Percentiles rank a stretch among this genome's conserved stretches.
phyloP scores from a whole-genome alignment of 2,329 filamentous ascomycete species.

The Decorospora gaudefroyi region DNA sequence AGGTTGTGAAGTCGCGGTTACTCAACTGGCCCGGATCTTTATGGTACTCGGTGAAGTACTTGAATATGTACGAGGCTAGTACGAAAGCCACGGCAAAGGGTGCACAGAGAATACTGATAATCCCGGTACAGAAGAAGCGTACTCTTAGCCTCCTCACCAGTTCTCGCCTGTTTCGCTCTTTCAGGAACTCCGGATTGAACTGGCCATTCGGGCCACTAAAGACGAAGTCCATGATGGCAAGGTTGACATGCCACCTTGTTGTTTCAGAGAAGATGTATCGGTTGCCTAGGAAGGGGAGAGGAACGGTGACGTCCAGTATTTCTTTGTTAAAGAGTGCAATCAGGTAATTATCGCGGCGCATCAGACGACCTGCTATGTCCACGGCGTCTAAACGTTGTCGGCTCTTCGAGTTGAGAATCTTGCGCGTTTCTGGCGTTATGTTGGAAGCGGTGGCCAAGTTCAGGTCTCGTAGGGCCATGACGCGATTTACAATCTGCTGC shows the following conservation, averaged over 20 bases:
- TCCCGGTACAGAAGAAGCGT: conserved; percentile 79
- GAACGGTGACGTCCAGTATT: conserved; percentile 81
- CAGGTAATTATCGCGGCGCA: conserved; percentile 95
- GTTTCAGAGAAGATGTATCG: conserved; percentile 86
- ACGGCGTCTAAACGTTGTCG: conserved; percentile 95
- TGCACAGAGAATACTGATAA: conserved; percentile 84
- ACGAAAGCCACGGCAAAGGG: conserved; percentile 88
- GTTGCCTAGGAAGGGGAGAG: conserved; percentile 78
- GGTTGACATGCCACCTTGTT: conserved; percentile 88
- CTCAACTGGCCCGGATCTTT: conserved; percentile 87
- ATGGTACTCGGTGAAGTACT: conserved; percentile 96
- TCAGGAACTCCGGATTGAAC: conserved; percentile 82
- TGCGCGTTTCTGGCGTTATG: conserved; percentile 62
- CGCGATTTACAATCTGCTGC: conserved; percentile 84
- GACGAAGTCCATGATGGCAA: conserved; percentile 89
- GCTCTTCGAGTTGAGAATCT: conserved; percentile 76
- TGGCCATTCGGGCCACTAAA: conserved; percentile 84
- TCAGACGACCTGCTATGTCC: conserved; percentile 93
- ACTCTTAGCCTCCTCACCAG: conserved; percentile 77
- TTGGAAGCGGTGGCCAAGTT: conserved; percentile 80
- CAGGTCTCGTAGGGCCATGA: conserved; percentile 81
- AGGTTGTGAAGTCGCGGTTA: conserved; percentile 86
- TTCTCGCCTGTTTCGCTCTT: conserved; percentile 75
- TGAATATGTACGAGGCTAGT: conserved; percentile 87
- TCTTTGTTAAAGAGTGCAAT: conserved; percentile 99